These are phyloP conservation scores for Calonectria fujianensis DNA, from an alignment of 2,329 filamentous ascomycete species.

Conservation along the genomic window DNA sequence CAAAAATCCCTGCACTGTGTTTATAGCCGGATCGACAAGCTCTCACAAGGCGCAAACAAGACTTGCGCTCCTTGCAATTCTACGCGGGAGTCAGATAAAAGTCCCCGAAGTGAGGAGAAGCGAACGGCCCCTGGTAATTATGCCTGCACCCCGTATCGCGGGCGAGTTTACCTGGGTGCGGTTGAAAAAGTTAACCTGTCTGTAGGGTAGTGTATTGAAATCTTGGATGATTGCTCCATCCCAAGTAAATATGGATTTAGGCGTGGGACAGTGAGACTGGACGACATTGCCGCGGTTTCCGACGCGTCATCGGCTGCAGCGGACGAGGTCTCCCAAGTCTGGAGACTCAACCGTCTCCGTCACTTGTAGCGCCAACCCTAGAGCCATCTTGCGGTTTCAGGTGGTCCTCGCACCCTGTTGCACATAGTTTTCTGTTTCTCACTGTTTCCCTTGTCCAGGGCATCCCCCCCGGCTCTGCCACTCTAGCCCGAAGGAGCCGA, in stretches of 20 bases:
- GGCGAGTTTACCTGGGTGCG: neutral
- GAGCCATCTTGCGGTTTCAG: slow-evolving; percentile 10
- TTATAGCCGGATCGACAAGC: neutral
- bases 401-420: slow-evolving; percentile 20
- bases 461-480: neutral
- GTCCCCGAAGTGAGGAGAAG: neutral
- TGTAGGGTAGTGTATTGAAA: neutral
- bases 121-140: too few species aligned
- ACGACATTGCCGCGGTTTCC: slow-evolving; percentile 24
- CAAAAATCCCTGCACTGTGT: neutral
- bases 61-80: neutral
- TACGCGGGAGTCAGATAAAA: neutral
- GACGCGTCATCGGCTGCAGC: neutral
- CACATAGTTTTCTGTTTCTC: neutral
- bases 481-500: neutral
- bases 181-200: neutral
- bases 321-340: neutral
- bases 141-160: neutral
- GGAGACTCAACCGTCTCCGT: neutral
- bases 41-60: neutral
- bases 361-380: slow-evolving; percentile 1
- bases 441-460: neutral
- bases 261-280: neutral
- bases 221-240: neutral
- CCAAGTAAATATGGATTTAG: neutral